phyloP scores from a whole-genome alignment of 805 yeast genomes.

The Candida cerambycidarum region DNA sequence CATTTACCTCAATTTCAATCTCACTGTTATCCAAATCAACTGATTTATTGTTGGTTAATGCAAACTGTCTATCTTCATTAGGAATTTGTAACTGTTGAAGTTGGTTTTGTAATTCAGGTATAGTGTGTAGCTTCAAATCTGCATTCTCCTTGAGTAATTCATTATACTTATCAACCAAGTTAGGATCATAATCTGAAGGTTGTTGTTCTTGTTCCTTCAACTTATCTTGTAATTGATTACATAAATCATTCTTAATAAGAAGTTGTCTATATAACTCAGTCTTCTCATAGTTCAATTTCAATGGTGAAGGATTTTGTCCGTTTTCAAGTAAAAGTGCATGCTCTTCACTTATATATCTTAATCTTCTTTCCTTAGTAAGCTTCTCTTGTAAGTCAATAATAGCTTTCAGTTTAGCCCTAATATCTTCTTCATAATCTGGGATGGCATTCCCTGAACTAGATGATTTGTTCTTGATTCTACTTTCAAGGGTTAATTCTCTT shows the following conservation, averaged over 20 bases:
- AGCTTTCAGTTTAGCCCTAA: conserved; percentile 31
- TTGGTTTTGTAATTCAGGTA: conserved; percentile 48
- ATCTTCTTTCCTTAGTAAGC: conserved; percentile 62
- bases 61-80: conserved; percentile 9
- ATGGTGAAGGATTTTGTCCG: conserved; percentile 51
- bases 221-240: conserved; percentile 48
- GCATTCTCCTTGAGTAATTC: conserved; percentile 41
- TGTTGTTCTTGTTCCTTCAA: conserved; percentile 38
- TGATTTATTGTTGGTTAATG: conserved; percentile 7
- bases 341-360: conserved; percentile 70
- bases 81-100: neutral
- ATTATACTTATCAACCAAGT: conserved; percentile 39
- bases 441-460: neutral
- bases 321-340: conserved; percentile 57
- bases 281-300: conserved; percentile 57
- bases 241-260: conserved; percentile 46
- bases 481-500: conserved; percentile 64
- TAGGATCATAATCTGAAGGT: conserved; percentile 30
- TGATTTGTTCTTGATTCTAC: conserved; percentile 27
- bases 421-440: conserved; percentile 45
- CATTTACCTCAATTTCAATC: conserved; percentile 20
- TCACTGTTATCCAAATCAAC: conserved; percentile 8
- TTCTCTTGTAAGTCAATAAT: conserved; percentile 56
- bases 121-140: conserved; percentile 39
- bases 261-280: conserved; percentile 51